Percentiles rank a stretch among this genome's conserved stretches.
phyloP scores from a whole-genome alignment of 1,284 basidiomycete species.

The Vanrija sp. region DNA sequence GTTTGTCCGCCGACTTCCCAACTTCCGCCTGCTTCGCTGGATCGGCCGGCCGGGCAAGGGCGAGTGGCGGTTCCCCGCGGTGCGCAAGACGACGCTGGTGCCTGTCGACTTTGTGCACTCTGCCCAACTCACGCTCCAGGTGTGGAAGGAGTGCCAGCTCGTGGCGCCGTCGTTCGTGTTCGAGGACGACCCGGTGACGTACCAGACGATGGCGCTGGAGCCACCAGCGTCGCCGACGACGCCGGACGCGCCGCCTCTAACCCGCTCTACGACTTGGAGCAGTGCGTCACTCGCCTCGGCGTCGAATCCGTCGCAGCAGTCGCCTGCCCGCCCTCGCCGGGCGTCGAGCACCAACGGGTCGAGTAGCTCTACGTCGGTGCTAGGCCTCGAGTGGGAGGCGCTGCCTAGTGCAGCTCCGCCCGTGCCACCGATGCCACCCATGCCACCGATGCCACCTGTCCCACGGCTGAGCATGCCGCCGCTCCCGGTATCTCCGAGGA shows the following conservation, averaged over 20 bases:
- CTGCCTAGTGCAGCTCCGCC: not conserved
- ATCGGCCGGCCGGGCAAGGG: slow-evolving; percentile 30
- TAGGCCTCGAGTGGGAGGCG: slow-evolving; percentile 16
- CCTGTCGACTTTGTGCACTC: slow-evolving; percentile 23
- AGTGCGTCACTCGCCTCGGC: slow-evolving; percentile 1
- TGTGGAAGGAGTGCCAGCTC: slow-evolving; percentile 22
- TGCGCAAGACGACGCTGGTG: slow-evolving; percentile 18
- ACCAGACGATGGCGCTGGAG: slow-evolving; percentile 6
- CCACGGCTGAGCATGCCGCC: too few species aligned
- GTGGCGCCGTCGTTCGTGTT: slow-evolving; percentile 10
- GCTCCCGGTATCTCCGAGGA: too few species aligned
- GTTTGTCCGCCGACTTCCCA: slow-evolving; percentile 25
- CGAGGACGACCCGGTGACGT: slow-evolving; percentile 4
- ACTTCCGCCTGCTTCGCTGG: slow-evolving; percentile 23
- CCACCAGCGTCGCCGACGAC: slow-evolving; percentile 9
- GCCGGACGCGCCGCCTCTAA: slow-evolving; percentile 11
- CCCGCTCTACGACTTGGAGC: slow-evolving; percentile 14
- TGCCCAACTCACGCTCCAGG: slow-evolving; percentile 10
- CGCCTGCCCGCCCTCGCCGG: slow-evolving; percentile 4
- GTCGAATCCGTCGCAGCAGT: slow-evolving; percentile 1
- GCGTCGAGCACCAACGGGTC: slow-evolving; percentile 1
- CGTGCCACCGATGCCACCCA: not conserved
- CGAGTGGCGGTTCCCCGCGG: slow-evolving; percentile 20
- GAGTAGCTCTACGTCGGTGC: slow-evolving; percentile 1
- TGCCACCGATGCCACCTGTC: too few species aligned